Evolutionary conservation across 2,329 filamentous ascomycete genomes (phyloP).

Genomic region (Colletotrichum simmondsii): DNA sequence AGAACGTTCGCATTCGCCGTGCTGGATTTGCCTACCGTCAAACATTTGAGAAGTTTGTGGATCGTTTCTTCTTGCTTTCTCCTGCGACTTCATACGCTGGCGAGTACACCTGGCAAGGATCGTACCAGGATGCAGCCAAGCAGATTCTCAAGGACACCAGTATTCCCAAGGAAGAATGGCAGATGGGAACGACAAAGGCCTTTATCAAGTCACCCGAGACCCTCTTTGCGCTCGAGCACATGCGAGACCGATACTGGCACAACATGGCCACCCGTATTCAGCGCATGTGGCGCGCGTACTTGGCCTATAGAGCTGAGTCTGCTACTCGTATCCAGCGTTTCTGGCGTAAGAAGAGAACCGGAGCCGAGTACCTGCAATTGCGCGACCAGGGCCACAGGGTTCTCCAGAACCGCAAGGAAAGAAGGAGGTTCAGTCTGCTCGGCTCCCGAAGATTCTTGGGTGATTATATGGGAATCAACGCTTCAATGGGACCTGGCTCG

Average conservation of each 20-base stretch:
- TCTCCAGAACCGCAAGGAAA: conserved; percentile 87
- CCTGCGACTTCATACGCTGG: conserved; percentile 96
- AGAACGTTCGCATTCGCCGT: conserved; percentile 96
- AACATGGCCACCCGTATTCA: conserved; percentile 99
- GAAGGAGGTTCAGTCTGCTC: conserved; percentile 88
- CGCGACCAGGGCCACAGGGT: conserved; percentile 89
- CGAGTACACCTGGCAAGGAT: conserved; percentile 95
- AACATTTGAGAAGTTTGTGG: conserved; percentile 97
- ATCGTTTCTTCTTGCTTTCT: conserved; percentile 94
- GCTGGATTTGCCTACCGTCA: conserved; percentile 98
- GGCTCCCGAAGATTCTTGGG: conserved; percentile 93
- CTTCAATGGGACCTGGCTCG: conserved; percentile 81
- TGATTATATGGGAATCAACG: conserved; percentile 92
- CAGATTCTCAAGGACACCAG: conserved; percentile 97
- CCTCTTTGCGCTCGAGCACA: conserved; percentile 94
- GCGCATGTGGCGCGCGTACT: conserved; percentile 95
- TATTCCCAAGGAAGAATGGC: conserved; percentile 94
- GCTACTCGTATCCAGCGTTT: conserved; percentile 94
- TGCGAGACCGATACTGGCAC: conserved; percentile 98
- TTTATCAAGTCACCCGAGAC: conserved; percentile 99
- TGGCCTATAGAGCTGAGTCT: conserved; percentile 91
- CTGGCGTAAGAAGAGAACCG: conserved; percentile 93
- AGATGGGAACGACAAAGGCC: conserved; percentile 95
- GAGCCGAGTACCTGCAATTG: conserved; percentile 87
- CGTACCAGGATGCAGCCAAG: conserved; percentile 85